Evolutionary conservation across 1,284 basidiomycete species (phyloP).

Genomic region (Meira miltonrushii): DNA sequence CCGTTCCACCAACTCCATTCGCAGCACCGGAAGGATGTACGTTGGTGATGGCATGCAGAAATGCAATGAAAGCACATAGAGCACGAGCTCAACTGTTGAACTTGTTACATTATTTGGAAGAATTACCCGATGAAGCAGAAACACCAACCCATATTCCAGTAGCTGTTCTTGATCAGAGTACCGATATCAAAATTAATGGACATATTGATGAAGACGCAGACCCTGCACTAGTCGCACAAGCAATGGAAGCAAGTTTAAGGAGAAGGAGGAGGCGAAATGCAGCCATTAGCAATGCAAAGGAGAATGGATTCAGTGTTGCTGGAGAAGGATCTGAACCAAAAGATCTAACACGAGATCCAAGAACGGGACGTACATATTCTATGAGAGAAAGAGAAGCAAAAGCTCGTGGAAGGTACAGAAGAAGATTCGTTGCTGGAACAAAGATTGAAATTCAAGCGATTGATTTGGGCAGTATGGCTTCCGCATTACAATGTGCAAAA

Average conservation of each 20-base stretch:
- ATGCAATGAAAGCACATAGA: constrained; percentile 49
- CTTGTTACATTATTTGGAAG: constrained; percentile 34
- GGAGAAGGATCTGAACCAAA: neutral
- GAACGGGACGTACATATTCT: constrained; percentile 20
- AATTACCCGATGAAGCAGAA: constrained; percentile 37
- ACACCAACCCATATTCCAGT: constrained; percentile 15
- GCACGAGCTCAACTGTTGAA: constrained; percentile 37
- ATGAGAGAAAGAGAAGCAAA: constrained; percentile 29
- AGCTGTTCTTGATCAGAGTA: neutral
- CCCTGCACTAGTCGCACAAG: constrained; percentile 27
- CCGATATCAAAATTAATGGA: neutral
- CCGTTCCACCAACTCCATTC: constrained; percentile 39
- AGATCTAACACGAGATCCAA: constrained; percentile 6
- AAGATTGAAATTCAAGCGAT: constrained; percentile 48
- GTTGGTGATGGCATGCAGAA: constrained; percentile 49
- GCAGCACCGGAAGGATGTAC: constrained; percentile 48
- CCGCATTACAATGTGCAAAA: constrained; percentile 41
- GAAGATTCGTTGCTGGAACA: constrained; percentile 41
- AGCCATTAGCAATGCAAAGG: constrained; percentile 16
- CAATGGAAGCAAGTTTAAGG: constrained; percentile 22
- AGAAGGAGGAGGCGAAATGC: constrained; percentile 27
- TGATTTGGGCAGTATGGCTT: constrained; percentile 49
- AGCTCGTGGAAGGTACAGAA: constrained; percentile 39
- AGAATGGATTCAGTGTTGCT: constrained; percentile 13
- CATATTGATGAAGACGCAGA: constrained; percentile 34